These are phyloP conservation scores for Termitomyces sp. DNA, from an alignment of 768 basidiomycete genomes.

Conservation along the genomic window DNA sequence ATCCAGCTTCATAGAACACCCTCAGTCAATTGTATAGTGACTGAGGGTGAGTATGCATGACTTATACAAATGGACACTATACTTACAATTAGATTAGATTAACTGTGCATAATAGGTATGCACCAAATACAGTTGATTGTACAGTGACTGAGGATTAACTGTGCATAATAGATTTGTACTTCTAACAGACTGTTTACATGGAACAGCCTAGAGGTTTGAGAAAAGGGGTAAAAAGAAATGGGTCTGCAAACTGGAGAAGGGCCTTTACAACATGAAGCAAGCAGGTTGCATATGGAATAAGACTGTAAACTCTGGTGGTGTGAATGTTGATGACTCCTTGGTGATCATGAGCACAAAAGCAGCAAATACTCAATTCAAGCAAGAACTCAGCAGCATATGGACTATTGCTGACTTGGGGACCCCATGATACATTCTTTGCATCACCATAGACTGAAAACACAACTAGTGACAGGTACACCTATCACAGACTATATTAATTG, in stretches of 20 bases:
- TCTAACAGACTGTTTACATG: too few species aligned
- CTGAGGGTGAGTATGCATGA: too few species aligned
- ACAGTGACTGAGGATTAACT: too few species aligned
- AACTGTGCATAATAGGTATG: too few species aligned
- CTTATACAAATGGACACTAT: too few species aligned
- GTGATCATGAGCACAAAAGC: background rate
- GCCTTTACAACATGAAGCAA: background rate
- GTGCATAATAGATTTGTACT: too few species aligned
- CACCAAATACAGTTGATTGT: too few species aligned
- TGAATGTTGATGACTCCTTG: background rate
- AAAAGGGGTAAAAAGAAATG: background rate
- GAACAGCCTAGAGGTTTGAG: background rate
- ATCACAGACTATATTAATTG: too few species aligned
- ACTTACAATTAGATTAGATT: too few species aligned
- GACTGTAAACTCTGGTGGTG: background rate
- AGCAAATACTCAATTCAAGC: background rate
- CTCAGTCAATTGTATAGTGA: too few species aligned
- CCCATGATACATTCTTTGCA: background rate
- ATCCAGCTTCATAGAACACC: too few species aligned
- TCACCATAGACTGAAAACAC: background rate
- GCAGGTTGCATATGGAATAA: background rate
- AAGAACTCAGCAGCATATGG: background rate
- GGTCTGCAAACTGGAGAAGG: background rate
- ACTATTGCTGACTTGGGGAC: background rate
- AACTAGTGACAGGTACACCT: background rate